Evolutionary conservation across 352 stramenopile species (phyloP).

Genomic region (Thalassiosira hispida): DNA sequence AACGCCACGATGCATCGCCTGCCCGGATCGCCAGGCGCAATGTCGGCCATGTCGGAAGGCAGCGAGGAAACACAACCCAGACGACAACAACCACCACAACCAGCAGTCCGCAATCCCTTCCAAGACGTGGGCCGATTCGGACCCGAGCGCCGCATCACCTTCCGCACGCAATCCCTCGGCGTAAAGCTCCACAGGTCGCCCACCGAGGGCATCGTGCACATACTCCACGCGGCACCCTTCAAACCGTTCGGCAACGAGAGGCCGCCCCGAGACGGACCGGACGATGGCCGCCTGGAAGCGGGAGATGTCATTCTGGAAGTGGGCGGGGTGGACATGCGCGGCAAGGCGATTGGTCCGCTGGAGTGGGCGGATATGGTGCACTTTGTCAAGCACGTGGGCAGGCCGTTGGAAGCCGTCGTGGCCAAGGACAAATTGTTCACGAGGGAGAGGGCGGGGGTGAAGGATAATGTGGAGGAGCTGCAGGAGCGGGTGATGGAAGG

Average conservation of each 20-base stretch:
- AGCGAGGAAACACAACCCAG: background rate
- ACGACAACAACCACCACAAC: background rate
- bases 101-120: conserved; percentile 30
- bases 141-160: conserved; percentile 68
- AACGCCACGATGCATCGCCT: conserved; percentile 7
- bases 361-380: conserved; percentile 82
- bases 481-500: too few species aligned
- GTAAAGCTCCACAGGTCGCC: conserved; percentile 80
- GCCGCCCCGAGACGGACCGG: conserved; percentile 1
- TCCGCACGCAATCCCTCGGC: conserved; percentile 71
- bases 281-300: conserved; percentile 37
- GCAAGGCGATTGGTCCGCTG: conserved; percentile 74
- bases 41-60: background rate
- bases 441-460: conserved; percentile 23
- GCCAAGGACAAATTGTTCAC: conserved; percentile 59
- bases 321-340: conserved; percentile 76
- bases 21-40: background rate
- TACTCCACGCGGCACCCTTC: conserved; percentile 63
- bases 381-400: conserved; percentile 74
- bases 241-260: conserved; percentile 41
- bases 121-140: conserved; percentile 52
- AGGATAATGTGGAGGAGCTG: too few species aligned
- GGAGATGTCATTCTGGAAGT: conserved; percentile 78
- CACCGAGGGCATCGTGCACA: conserved; percentile 75
- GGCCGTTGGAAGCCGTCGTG: conserved; percentile 75